Base-by-base conservation (phyloP, 2,329 filamentous ascomycete genomes). In the Emmonsia crescens region DNA sequence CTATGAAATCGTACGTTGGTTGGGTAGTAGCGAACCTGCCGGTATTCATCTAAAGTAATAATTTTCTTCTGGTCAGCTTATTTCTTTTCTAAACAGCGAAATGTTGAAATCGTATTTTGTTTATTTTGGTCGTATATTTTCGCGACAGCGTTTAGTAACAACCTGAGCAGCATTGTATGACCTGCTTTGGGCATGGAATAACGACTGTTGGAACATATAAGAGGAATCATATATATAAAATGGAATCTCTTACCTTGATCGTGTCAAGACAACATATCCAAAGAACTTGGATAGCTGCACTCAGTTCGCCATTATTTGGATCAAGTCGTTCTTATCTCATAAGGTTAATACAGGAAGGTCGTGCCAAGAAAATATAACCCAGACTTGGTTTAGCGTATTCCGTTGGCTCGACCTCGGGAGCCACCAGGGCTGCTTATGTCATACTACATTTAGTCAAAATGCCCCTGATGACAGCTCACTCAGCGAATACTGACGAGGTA, bases 1-100 rank as follows among this genome's bases (percentile, higher is more conserved):
- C 80, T 10, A 88, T 71, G 44, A 86, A 78, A 66, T 87, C 83
- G 66, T 84, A 85, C 5, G 80, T 78, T 0, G 83, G 82, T 63
- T 83, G 84, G 40, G 76, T 78, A 1, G 78, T 79, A 16, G 80
- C 74, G 60, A 66, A 63, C 61, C 74, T 69, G 58, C 71, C 73
- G 52, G 69, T 66, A 64, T 72, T 71, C 74, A 76, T 76, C 70
- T 72, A 29, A 44, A 44, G 5, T 9, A 31, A 16, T n/a, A 21
- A 21, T 38, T 40, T 40, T 16, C 21, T 40, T 40, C n/a, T 40
- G 12, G 52, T 56, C 33, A 56, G 52, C 12, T 33, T 40, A 40
- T n/a, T 27, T 40, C 40, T 33, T 40, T 56, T 21, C n/a, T n/a
- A 21, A 31, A 31, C 6, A 21, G 29, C 29, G 51, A n/a, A 54